Evolutionary conservation across 2,329 filamentous ascomycete genomes (phyloP).

Genomic region (Scytalidium sp.): DNA sequence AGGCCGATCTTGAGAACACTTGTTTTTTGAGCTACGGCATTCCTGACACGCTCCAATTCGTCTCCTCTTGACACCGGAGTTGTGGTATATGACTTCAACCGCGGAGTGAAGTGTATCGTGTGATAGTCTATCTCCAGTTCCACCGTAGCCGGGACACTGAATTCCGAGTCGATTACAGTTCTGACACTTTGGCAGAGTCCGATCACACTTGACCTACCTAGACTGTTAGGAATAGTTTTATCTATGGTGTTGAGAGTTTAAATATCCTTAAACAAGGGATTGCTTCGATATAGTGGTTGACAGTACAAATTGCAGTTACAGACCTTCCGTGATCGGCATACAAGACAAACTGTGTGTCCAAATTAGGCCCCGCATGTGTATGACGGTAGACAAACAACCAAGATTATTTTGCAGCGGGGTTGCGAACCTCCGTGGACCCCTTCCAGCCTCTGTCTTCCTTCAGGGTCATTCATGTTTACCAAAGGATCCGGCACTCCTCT

Average conservation of each 20-base stretch:
- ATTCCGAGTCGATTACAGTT: conserved; percentile 22
- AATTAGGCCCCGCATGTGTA: too few species aligned
- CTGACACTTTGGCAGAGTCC: conserved; percentile 14
- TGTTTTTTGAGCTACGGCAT: conserved; percentile 24
- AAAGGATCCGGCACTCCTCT: too few species aligned
- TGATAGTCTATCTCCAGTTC: not conserved
- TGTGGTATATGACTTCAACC: conserved; percentile 25
- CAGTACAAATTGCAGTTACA: not conserved
- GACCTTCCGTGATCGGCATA: conserved; percentile 3
- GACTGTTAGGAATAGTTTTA: not conserved
- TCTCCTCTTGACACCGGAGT: conserved; percentile 25
- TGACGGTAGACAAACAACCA: too few species aligned
- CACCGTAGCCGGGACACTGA: conserved; percentile 21
- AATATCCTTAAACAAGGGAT: too few species aligned
- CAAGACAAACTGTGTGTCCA: not conserved
- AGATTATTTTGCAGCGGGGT: too few species aligned
- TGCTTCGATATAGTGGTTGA: not conserved
- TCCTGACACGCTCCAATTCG: conserved; percentile 25
- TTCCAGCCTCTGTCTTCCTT: too few species aligned
- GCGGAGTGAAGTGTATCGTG: conserved; percentile 7
- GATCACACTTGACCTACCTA: conserved; percentile 23
- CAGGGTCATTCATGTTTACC: too few species aligned
- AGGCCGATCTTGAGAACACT: conserved; percentile 24
- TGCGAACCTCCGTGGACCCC: too few species aligned
- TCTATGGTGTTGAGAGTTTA: not conserved